Evolutionary conservation across 257 asterid species (phyloP).

Genomic region (Solanum piurae): DNA sequence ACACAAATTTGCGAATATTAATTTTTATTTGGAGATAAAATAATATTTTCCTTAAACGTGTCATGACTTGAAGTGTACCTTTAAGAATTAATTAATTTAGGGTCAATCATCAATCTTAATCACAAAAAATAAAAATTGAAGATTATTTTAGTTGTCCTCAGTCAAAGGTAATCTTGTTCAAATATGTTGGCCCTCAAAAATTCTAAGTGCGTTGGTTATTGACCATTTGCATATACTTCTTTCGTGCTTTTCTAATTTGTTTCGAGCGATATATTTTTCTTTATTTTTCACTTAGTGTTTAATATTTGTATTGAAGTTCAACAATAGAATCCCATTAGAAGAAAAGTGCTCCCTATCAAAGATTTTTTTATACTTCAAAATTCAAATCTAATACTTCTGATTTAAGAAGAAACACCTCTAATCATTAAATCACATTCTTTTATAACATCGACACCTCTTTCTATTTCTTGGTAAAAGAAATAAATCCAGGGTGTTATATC

Average conservation of each 20-base stretch:
- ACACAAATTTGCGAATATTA: neutral
- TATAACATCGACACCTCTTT: no score
- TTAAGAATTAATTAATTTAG: neutral
- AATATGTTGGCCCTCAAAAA: neutral
- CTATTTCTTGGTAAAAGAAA: no score
- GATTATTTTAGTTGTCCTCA: neutral
- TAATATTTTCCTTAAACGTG: neutral
- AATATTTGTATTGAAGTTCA: fast-evolving
- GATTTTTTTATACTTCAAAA: no score
- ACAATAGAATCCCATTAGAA: no score
- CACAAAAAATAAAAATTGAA: neutral
- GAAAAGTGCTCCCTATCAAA: fast-evolving
- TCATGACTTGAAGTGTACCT: neutral
- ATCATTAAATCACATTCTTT: fast-evolving
- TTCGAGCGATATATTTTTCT: no score
- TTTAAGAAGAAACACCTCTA: no score
- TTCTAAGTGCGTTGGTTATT: neutral
- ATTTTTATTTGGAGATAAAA: neutral
- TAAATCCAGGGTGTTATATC: neutral
- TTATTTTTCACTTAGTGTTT: fast-evolving
- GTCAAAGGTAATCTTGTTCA: neutral
- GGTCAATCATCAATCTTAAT: neutral
- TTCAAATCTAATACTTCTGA: no score
- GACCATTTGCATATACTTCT: neutral
- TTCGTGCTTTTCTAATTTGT: no score